Conservation (phyloP, 148 eudicot genomes). For the Rhododendron henanense region DNA sequence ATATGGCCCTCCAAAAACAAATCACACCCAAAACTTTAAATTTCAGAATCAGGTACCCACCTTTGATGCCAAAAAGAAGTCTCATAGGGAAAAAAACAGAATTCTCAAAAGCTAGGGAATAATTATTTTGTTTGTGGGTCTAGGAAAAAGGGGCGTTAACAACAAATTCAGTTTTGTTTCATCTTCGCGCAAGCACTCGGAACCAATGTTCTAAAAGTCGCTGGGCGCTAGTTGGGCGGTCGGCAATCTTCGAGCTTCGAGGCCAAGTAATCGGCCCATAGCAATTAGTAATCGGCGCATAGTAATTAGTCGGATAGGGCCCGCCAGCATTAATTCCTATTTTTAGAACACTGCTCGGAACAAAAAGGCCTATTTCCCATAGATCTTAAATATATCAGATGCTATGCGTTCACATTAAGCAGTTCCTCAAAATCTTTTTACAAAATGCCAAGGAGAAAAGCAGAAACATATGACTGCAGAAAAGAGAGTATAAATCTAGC, state of each 20-base stretch:
- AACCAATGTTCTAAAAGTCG: no score
- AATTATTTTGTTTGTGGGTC: slow-evolving; percentile 50
- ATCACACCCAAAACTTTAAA: slow-evolving; percentile 12
- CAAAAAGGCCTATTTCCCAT: neutral
- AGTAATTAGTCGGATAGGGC: no score
- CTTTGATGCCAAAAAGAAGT: slow-evolving; percentile 32
- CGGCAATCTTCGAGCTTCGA: no score
- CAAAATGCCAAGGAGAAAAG: slow-evolving; percentile 33
- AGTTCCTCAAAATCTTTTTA: slow-evolving; percentile 53
- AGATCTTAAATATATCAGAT: slow-evolving; percentile 21
- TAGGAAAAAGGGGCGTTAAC: slow-evolving; percentile 16
- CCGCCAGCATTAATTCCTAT: no score
- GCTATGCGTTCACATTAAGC: slow-evolving; percentile 67
- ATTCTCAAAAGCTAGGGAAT: slow-evolving; percentile 27
- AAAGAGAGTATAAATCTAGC: slow-evolving; percentile 22
- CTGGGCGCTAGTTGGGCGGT: no score
- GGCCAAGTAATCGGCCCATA: no score
- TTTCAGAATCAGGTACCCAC: slow-evolving; percentile 54
- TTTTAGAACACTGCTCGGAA: no score
- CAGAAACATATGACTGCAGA: slow-evolving; percentile 7
- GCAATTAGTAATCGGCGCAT: no score
- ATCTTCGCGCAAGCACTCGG: no score
- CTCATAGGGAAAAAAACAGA: slow-evolving; percentile 23
- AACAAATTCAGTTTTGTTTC: no score
- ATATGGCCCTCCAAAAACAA: slow-evolving; percentile 39